These are phyloP conservation scores for Talaromyces marneffei DNA, from an alignment of 2,329 filamentous ascomycete genomes.

Conservation along the genomic window DNA sequence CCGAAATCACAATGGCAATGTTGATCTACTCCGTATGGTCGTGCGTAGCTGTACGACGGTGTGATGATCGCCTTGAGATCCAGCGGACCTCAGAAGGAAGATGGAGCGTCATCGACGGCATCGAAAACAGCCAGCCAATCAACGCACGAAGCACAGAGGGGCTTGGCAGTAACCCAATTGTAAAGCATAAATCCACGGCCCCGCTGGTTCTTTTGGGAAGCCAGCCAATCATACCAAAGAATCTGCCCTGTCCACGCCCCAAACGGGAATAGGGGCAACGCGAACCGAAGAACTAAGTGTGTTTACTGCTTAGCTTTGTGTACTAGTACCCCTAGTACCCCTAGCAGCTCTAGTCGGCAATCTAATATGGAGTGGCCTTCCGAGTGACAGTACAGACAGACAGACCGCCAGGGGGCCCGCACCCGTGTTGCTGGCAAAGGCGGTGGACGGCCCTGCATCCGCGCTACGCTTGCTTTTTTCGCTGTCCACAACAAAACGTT, in stretches of 20 bases:
- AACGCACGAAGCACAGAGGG: background rate
- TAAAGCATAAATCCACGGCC: background rate
- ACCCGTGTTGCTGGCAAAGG: slow-evolving; percentile 20
- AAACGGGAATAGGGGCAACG: slow-evolving; percentile 21
- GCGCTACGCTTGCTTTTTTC: slow-evolving; percentile 15
- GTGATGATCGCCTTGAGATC: no score
- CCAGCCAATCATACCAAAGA: background rate
- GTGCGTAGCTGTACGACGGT: no score
- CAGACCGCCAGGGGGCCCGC: slow-evolving; percentile 35
- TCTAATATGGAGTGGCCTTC: background rate
- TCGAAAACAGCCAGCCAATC: background rate
- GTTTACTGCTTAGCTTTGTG: background rate
- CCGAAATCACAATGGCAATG: background rate
- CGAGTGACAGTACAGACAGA: slow-evolving; percentile 14
- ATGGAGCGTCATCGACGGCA: background rate
- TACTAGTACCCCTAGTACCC: background rate
- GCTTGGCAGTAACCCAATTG: background rate
- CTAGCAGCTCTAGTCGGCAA: background rate
- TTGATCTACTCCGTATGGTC: no score
- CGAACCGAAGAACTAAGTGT: slow-evolving; percentile 30
- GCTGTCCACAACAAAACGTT: slow-evolving; percentile 4
- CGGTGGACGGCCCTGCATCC: slow-evolving; percentile 6
- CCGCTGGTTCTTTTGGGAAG: background rate
- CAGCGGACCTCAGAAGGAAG: slow-evolving; percentile 14
- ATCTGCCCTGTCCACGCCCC: background rate